Percentiles rank a stretch among this genome's conserved stretches.
Conservation (phyloP, 495 filamentous ascomycete genomes). For the Hypoxylon trugodes region DNA sequence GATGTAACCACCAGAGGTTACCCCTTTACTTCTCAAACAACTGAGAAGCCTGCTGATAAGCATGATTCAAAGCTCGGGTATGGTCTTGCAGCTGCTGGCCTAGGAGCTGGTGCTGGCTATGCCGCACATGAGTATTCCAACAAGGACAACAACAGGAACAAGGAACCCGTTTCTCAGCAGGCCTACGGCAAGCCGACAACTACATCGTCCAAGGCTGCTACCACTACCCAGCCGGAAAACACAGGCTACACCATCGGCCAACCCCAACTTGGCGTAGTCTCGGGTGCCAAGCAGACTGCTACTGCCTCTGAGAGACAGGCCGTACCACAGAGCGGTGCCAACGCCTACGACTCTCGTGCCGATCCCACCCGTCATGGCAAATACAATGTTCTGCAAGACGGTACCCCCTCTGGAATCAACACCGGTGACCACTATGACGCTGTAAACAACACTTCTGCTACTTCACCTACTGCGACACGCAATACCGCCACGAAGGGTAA, state of each 20-base stretch:
- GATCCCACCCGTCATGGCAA: constrained; percentile 21
- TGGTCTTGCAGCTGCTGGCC: constrained; percentile 23
- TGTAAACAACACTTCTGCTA: not conserved
- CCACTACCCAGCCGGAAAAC: not conserved
- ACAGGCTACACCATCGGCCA: not conserved
- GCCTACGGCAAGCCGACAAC: constrained; percentile 4
- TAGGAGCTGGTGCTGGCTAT: constrained; percentile 26
- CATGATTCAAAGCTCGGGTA: constrained; percentile 12
- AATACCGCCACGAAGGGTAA: not conserved
- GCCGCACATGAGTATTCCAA: constrained; percentile 20
- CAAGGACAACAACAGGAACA: not conserved
- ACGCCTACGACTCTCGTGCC: not conserved
- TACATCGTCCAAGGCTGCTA: not conserved
- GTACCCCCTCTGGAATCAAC: constrained; percentile 38
- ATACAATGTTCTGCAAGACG: constrained; percentile 34
- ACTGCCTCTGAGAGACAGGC: not conserved
- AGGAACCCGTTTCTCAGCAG: not conserved
- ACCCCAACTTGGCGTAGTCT: not conserved
- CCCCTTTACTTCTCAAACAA: constrained; percentile 1
- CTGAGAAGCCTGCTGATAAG: constrained; percentile 4
- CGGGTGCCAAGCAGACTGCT: not conserved
- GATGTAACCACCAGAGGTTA: not conserved
- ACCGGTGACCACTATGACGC: not conserved
- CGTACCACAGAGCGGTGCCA: not conserved
- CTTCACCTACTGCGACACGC: not conserved